Evolutionary conservation across 257 asterid genomes (phyloP).

Genomic region (Apocynum venetum): DNA sequence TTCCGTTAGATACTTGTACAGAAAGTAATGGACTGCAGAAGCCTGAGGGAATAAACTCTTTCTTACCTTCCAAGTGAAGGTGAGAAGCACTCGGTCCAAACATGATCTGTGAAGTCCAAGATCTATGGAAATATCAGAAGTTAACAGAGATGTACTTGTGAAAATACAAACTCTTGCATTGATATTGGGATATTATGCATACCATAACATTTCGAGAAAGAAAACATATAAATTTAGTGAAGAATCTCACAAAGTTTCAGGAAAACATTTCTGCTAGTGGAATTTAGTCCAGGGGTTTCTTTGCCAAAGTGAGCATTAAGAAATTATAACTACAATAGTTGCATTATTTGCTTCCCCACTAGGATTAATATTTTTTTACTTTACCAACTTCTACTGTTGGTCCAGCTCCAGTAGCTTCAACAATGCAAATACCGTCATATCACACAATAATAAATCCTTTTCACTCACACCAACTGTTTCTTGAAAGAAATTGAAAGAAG

Average conservation of each 20-base stretch:
- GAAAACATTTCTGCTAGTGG: background rate
- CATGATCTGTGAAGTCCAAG: slow-evolving; percentile 92
- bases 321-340: background rate
- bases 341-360: background rate
- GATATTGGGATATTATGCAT: background rate
- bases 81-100: slow-evolving; percentile 98
- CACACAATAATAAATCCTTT: background rate
- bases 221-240: background rate
- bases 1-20: slow-evolving; percentile 15
- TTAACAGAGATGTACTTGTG: background rate
- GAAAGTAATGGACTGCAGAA: slow-evolving; percentile 17
- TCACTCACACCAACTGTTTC: background rate
- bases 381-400: background rate
- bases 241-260: background rate
- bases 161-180: background rate
- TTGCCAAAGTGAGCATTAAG: background rate
- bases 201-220: background rate
- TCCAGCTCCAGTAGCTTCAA: background rate
- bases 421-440: background rate
- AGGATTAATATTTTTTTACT: background rate
- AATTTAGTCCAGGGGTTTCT: too few species aligned
- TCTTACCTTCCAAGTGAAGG: slow-evolving; percentile 63
- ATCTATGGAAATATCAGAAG: slow-evolving; percentile 35
- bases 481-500: background rate
- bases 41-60: slow-evolving; percentile 8